Conservation (phyloP, 2,329 filamentous ascomycete genomes). For the Apiospora hydei region DNA sequence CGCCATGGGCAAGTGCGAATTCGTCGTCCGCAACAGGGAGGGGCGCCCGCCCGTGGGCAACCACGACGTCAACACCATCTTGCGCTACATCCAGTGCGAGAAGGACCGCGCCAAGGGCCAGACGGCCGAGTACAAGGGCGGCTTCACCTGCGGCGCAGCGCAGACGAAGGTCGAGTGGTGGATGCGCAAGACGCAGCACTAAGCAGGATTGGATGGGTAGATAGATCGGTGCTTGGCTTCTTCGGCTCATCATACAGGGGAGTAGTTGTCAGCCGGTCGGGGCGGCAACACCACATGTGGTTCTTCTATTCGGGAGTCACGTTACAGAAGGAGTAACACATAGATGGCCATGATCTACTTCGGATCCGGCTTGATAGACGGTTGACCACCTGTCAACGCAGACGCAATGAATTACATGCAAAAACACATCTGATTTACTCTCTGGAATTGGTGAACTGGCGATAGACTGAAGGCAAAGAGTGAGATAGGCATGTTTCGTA, state of each 20-base stretch:
- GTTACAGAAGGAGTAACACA: background rate
- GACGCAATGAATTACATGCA: too few relatives aligned
- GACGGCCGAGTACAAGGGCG: background rate
- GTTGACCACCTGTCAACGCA: background rate
- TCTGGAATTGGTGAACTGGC: too few relatives aligned
- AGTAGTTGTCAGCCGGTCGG: background rate
- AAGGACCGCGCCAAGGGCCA: constrained; percentile 7
- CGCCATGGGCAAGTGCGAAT: background rate
- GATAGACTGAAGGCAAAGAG: background rate
- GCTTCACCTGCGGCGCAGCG: background rate
- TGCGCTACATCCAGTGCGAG: background rate
- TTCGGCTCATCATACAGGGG: background rate
- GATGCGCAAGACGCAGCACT: background rate
- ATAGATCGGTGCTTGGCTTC: background rate
- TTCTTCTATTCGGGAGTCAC: background rate
- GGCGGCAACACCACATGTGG: background rate
- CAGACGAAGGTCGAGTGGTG: background rate
- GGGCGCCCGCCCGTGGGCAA: background rate
- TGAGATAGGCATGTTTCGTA: too few relatives aligned
- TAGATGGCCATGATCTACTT: background rate
- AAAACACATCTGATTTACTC: too few relatives aligned
- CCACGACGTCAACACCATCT: background rate
- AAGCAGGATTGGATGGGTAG: background rate
- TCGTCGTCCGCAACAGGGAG: background rate
- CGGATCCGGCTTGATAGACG: background rate